A percentile compares a stretch with the other conserved stretches of the same genome.
Conservation (phyloP, 805 yeast species). For the Barnettozyma populi region DNA sequence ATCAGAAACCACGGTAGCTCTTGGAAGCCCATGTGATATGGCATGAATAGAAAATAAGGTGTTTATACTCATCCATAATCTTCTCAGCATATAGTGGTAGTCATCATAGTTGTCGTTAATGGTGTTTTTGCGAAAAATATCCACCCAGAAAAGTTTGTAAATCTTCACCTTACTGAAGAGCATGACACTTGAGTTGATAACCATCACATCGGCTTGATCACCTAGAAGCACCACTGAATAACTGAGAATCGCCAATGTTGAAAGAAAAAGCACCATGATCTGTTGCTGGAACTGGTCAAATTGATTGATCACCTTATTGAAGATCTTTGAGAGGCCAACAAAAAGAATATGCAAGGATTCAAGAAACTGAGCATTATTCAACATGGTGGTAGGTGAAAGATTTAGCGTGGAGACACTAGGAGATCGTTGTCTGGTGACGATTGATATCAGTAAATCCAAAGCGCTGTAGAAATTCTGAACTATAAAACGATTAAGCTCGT, state of each 20-base stretch:
- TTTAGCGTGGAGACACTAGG: slow-evolving; percentile 1
- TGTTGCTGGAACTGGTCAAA: slow-evolving; percentile 12
- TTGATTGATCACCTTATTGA: slow-evolving; percentile 7
- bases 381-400: not conserved
- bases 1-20: slow-evolving; percentile 22
- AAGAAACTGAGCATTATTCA: slow-evolving; percentile 2
- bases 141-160: slow-evolving; percentile 29
- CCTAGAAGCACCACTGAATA: slow-evolving; percentile 58
- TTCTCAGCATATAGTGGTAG: slow-evolving; percentile 26
- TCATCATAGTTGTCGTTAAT: slow-evolving; percentile 21
- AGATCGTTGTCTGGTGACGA: slow-evolving; percentile 8
- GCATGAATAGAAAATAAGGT: slow-evolving; percentile 49
- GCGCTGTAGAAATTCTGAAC: slow-evolving; percentile 16
- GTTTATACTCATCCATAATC: slow-evolving; percentile 43
- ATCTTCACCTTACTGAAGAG: slow-evolving; percentile 56
- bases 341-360: slow-evolving; percentile 15
- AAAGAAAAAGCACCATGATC: slow-evolving; percentile 13
- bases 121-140: slow-evolving; percentile 5
- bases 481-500: slow-evolving; percentile 16
- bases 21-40: slow-evolving; percentile 45
- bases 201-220: slow-evolving; percentile 49
- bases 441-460: slow-evolving; percentile 17
- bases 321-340: slow-evolving; percentile 13
- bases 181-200: slow-evolving; percentile 43
- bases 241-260: slow-evolving; percentile 40